phyloP scores from a whole-genome alignment of 2,329 filamentous ascomycete species.

The Alternaria brassicae region DNA sequence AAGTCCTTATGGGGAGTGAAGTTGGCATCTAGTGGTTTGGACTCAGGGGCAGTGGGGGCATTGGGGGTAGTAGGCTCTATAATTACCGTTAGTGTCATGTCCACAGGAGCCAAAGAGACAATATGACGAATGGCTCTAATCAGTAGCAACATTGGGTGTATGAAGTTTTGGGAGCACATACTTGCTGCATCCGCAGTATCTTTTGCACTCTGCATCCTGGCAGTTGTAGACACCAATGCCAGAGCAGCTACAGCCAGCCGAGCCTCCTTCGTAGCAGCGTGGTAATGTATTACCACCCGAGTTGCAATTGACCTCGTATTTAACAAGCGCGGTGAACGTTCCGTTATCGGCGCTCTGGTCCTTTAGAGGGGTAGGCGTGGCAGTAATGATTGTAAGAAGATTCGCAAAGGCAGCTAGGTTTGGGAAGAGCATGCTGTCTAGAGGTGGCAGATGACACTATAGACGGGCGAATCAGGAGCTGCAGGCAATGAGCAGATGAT shows the following conservation, averaged over 20 bases:
- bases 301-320: constrained; percentile 1
- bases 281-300: background rate
- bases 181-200: background rate
- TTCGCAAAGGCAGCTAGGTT: background rate
- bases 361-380: background rate
- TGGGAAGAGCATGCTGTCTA: background rate
- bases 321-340: background rate
- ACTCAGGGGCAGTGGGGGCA: background rate
- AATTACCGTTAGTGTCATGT: background rate
- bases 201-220: background rate
- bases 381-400: background rate
- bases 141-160: background rate
- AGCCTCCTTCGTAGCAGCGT: constrained; percentile 6
- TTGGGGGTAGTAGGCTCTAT: background rate
- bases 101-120: background rate
- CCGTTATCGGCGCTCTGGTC: background rate
- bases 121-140: background rate
- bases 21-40: background rate
- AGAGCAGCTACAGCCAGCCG: background rate
- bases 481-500: background rate
- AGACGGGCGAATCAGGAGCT: constrained; percentile 1
- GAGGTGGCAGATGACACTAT: background rate
- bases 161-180: constrained; percentile 1
- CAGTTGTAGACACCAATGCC: background rate
- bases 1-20: constrained; percentile 8